Base-by-base conservation (phyloP, 192 early-diverging fungal genomes). In the Polychytrium aggregatum region DNA sequence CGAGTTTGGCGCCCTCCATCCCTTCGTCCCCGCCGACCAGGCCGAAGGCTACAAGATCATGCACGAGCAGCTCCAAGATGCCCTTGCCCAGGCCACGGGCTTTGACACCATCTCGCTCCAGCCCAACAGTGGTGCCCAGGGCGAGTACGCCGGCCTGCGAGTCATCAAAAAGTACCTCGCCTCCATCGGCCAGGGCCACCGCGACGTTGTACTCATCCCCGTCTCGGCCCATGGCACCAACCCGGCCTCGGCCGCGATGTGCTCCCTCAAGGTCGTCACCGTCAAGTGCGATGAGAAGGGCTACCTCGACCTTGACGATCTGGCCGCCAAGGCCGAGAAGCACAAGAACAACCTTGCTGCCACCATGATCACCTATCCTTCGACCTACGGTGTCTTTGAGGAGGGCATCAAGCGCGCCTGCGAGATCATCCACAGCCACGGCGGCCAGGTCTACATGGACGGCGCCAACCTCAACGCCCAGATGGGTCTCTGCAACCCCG, bases 211-310 rank as follows among this genome's bases (percentile, higher is more conserved):
- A 60, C 71, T 98, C 50, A 97, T 98, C 41, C 96, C 96, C 6
- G 88, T 93, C 46, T 98, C 96, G 36, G 96, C 96, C 26, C 96
- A 98, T 65, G 96, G 96, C 44, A 98, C 96, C 53, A 98, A 98
- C 75, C 93, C 96, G 17, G 96, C 96, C 7, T 94, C 90, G 24
- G 92, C 96, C 26, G 90, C 89, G 52, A 91, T 98, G 96, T 86
- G 85, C 29, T 92, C 93, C 39, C 82, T 95, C 71, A 79, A 85
- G 58, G 90, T 97, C 38, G 86, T 98, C 21, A 81, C 83, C 38
- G 76, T 94, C 57, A 87, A 92, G 65, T 98, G 96, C 70, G 76
- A 88, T 54, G 70, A 75, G 53, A 79, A 89, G 48, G 96, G 92
- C 57, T 85, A 92, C 77, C 68, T 98, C 52, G 92, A 98, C 59